phyloP scores from a whole-genome alignment of 2,329 filamentous ascomycete species.

The Dryadomyces sulphureus region DNA sequence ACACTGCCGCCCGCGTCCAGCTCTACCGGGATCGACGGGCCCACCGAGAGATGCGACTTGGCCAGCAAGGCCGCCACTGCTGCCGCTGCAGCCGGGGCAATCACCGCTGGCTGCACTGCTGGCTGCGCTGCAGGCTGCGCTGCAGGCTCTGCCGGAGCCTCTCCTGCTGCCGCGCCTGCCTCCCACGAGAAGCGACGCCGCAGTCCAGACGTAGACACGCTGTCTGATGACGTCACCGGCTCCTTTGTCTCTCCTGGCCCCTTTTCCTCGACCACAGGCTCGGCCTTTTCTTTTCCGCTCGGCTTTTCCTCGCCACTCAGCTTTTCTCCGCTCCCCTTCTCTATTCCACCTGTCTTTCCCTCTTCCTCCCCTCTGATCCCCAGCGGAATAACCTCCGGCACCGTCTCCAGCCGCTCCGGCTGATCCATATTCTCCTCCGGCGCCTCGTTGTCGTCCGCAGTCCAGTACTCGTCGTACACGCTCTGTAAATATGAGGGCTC shows the following conservation, averaged over 20 bases:
- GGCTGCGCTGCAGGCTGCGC: background rate
- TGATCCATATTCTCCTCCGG: no score
- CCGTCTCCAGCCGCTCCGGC: slow-evolving; percentile 13
- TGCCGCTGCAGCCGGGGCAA: background rate
- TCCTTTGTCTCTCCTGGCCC: no score
- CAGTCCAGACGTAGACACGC: no score
- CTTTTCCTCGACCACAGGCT: background rate
- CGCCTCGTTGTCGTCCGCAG: slow-evolving; percentile 33
- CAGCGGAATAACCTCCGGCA: background rate
- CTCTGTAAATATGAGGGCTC: slow-evolving; percentile 50
- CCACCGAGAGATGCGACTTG: background rate
- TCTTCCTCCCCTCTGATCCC: no score
- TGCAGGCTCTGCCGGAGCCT: no score
- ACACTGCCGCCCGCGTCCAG: background rate
- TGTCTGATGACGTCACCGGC: no score
- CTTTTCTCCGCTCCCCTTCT: no score
- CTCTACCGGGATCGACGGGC: background rate
- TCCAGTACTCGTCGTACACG: slow-evolving; percentile 56
- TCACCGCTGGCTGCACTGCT: background rate
- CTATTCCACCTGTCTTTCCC: no score
- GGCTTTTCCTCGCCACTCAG: background rate
- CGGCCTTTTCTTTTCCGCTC: background rate
- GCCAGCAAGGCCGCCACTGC: background rate
- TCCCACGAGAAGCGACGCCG: slow-evolving; percentile 29
- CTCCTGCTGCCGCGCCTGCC: slow-evolving; percentile 14